Base-by-base conservation (phyloP, 805 yeast species). In the Sugiyamaella floridensis region DNA sequence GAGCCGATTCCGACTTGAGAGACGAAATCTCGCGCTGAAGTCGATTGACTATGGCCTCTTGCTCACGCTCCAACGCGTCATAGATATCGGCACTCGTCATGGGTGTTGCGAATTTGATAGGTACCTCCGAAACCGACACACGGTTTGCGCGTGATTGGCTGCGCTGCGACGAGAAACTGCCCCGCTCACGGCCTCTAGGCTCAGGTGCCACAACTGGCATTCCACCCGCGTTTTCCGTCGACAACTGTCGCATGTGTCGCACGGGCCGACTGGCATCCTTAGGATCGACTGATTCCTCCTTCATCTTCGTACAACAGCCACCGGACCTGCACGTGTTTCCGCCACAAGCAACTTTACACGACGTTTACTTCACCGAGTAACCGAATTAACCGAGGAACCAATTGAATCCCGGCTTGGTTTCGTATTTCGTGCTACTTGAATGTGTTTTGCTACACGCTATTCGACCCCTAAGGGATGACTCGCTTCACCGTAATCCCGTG, bases 41-140 rank as follows among this genome's bases (percentile, higher is more conserved):
- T 63, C 76, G 78, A 61, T 83, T 69, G 16, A 84, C 89, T 20
- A 83, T 81, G 2, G 86, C 87, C 61, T 85, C 90, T 64, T 85
- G 89, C 66, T 85, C 89, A 49, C 81, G 73, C 60, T 85, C 90
- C 82, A 85, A 55, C 18, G 63, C 63, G 49, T 67, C 71, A 45
- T 55, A 63, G 2, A 66, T 79, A 37, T 64, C 64, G 2, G 57
- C 63, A 19, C 40, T 34, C n/a, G 42, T 45, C 43, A 28, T 28
- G 10, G 57, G 55, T 12, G 41, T 34, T 29, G 52, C 28, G 32
- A 41, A 41, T 26, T 45, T 49, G 43, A 40, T 28, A 10, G 52
- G 52, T 40, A 47, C 8, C 18, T 40, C 44, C 14, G 50, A 9
- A 9, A 12, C 50, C 11, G 34, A 18, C 34, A 26, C 9, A 12